phyloP scores from a whole-genome alignment of 2,329 filamentous ascomycete species.

The Ceratocystis albifundus region DNA sequence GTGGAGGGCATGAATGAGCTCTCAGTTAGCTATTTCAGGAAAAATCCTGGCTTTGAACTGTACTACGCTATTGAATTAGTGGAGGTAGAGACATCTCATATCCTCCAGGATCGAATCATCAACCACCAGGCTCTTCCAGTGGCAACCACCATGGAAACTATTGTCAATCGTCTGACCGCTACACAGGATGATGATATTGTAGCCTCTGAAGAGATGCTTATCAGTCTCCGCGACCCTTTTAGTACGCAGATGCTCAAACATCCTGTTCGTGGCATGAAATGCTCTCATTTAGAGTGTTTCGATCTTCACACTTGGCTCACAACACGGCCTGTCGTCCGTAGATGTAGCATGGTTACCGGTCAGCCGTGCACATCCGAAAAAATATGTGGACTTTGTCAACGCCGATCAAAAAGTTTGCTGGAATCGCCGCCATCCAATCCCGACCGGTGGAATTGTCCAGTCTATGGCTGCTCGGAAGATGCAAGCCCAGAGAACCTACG shows the following conservation, averaged over 20 bases:
- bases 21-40: constrained; percentile 37
- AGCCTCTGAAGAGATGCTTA: constrained; percentile 44
- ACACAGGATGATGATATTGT: constrained; percentile 15
- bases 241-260: constrained; percentile 51
- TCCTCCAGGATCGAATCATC: constrained; percentile 34
- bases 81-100: constrained; percentile 40
- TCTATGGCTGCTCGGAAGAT: constrained; percentile 16
- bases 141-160: background rate
- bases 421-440: constrained; percentile 3
- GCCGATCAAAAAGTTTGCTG: background rate
- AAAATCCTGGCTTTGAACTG: background rate
- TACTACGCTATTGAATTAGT: constrained; percentile 60
- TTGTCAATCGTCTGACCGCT: background rate
- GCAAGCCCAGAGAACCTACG: constrained; percentile 13
- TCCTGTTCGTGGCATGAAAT: constrained; percentile 59
- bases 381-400: background rate
- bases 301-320: constrained; percentile 72
- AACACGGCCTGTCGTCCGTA: constrained; percentile 44
- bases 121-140: constrained; percentile 33
- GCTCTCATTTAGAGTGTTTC: constrained; percentile 77
- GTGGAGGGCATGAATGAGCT: constrained; percentile 50
- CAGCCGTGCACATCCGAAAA: background rate
- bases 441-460: constrained; percentile 15
- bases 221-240: constrained; percentile 58
- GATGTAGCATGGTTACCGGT: constrained; percentile 27